Evolutionary conservation across 1,284 basidiomycete genomes (phyloP), one percentile per base, ranked within the genome.

Genomic region (Microbotryum violaceum): DNA sequence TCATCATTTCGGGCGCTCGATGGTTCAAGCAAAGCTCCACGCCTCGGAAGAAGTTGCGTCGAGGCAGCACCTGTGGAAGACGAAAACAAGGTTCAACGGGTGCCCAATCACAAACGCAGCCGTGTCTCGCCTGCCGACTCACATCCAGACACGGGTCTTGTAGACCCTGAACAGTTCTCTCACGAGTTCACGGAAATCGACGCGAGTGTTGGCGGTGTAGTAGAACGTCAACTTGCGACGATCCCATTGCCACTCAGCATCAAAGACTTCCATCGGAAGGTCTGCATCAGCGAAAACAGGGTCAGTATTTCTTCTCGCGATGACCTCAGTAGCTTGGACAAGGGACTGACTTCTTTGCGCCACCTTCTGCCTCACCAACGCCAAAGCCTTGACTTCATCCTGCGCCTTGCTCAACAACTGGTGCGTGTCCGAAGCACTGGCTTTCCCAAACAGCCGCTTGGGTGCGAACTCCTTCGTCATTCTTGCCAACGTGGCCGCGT

Each of bases 241-340:
- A 77, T 97, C 92, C 89, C 89, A 97, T 75, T 98, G 94, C 79
- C 94, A 97, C 78, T 97, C 94, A 37, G 92, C 93, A 74, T 96
- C 92, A 60, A 96, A 86, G 62, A 98, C 91, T 76, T 93, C 89
- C 94, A 98, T 98, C 20, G 92, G 91, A 72, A 98, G 78, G 73
- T 91, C 74, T 54, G 68, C 18, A 49, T 2, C 23, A 21, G 31
- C 4, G 4, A 10, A 31, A n/a, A 47, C 16, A 8, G n/a, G 20
- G 20, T 37, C 27, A 29, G 20, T 14, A 10, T 8, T 18, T 46
- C 33, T 25, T 12, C 8, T 18, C 1, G 51, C 12, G 25, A 48
- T 16, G 23, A 14, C 5, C 12, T 16, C 16, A 18, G 47, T 20
- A 16, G 23, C 55, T 51, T 31, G 25, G 7, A 20, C 16, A 29